Evolutionary conservation across 176 grass and related monocot species (phyloP).

Genomic region (Otatea glauca): DNA sequence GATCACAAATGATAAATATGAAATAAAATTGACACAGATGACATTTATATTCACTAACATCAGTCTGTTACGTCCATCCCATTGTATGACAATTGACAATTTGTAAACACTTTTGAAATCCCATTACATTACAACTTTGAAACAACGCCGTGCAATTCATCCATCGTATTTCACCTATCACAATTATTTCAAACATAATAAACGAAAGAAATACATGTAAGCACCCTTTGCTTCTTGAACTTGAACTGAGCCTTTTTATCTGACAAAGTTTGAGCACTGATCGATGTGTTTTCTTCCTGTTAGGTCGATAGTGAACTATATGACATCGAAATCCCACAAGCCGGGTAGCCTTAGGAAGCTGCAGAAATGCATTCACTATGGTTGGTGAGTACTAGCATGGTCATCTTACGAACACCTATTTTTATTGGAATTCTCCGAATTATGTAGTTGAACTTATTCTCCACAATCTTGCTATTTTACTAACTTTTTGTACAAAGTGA

Average conservation of each 20-base stretch:
- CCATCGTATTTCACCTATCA: too few relatives aligned
- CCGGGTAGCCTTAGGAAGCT: constrained; percentile 69
- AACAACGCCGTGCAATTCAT: too few relatives aligned
- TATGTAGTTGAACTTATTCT: background rate
- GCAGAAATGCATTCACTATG: constrained; percentile 77
- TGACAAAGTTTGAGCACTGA: background rate
- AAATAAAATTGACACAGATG: too few relatives aligned
- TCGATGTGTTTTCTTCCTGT: background rate
- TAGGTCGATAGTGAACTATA: constrained; percentile 85
- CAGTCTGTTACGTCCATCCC: too few relatives aligned
- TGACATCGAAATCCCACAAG: constrained; percentile 67
- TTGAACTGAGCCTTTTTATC: background rate
- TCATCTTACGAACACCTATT: background rate
- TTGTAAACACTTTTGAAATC: too few relatives aligned
- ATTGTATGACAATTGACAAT: too few relatives aligned
- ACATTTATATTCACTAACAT: too few relatives aligned
- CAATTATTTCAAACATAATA: too few relatives aligned
- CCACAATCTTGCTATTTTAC: background rate
- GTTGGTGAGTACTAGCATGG: constrained; percentile 42
- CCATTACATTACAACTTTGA: too few relatives aligned
- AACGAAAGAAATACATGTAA: too few relatives aligned
- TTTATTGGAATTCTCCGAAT: background rate
- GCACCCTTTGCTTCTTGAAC: background rate
- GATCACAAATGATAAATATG: too few relatives aligned
- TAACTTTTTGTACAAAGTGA: background rate